Evolutionary conservation across 352 stramenopile genomes (phyloP), one percentile per base, ranked within the genome.

Genomic region (Blastocystis sp.): DNA sequence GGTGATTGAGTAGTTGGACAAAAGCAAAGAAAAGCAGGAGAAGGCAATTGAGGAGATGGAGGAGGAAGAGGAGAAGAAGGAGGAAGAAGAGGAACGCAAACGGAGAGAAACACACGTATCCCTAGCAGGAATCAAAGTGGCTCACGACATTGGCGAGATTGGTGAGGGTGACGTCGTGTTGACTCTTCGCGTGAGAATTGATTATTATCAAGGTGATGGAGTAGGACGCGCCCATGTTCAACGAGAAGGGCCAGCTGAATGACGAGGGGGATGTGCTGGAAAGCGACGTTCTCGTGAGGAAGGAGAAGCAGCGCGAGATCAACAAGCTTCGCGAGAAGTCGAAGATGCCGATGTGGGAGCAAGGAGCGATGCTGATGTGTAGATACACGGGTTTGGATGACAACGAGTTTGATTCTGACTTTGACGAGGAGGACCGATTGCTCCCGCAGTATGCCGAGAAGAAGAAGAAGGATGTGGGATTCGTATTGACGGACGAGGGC

Each of bases 131-230:
- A 61, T 84, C 10, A 84, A 84, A 28, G 82, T 90, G 11, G 71
- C 68, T 42, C 89, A 90, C 77, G 82, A 90, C 42, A 28, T 76
- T 24, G 68, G n/a, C 1, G 82, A 88, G 19, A 61, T 90, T 17
- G 65, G 28, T 17, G 89, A 89, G 48, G 84, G 84, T 24, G 82
- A 90, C 21, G 81, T 54, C 11, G 48, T 89, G 2, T 19, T 90
- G 61, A 88, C 64, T 11, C 78, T 88, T 10, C 78, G 68, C 11
- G 78, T 88, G 0, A 79, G 19, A 6, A 1, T 48, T 19, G 28
- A 42, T 9, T 0, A 34, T 4, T 17, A 3, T 17, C 0, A 60
- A 4, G 2, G 78, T 77, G 40, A 78, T 42, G 6, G 52, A 77
- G 1, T 77, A 79, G 54, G 89, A 90, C 63, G 60, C 78, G 1